Conservation (phyloP, 2,329 filamentous ascomycete species). For the Phaeosphaeria sp. region DNA sequence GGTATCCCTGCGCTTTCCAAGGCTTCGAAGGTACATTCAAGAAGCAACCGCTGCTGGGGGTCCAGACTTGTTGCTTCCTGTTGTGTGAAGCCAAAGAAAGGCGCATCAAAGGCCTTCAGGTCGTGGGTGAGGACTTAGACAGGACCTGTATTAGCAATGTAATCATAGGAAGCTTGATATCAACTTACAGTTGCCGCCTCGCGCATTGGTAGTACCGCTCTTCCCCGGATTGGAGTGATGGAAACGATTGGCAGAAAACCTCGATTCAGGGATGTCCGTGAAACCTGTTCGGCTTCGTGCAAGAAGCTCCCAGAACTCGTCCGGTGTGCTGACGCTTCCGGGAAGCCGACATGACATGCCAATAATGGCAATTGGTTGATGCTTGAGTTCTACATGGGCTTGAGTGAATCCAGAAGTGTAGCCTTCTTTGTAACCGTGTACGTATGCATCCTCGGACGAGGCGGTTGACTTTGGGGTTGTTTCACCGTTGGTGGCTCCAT, state of each 20-base stretch:
- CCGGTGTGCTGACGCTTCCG: conserved; percentile 30
- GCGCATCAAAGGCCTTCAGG: conserved; percentile 33
- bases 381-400: conserved; percentile 21
- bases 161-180: not conserved
- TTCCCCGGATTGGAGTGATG: conserved; percentile 47
- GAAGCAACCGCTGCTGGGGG: conserved; percentile 41
- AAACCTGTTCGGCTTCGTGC: conserved; percentile 35
- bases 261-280: conserved; percentile 44
- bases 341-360: conserved; percentile 44
- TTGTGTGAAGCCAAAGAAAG: conserved; percentile 38
- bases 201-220: conserved; percentile 43
- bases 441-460: conserved; percentile 20
- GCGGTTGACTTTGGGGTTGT: conserved; percentile 1
- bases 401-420: conserved; percentile 6
- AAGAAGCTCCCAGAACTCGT: conserved; percentile 38
- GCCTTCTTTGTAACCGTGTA: conserved; percentile 25
- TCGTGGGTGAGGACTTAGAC: conserved; percentile 23
- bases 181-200: conserved; percentile 20
- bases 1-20: conserved; percentile 49
- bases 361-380: conserved; percentile 46
- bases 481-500: conserved; percentile 1
- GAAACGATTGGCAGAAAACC: conserved; percentile 48
- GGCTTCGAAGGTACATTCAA: conserved; percentile 47
- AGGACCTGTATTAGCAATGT: not conserved
- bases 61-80: conserved; percentile 39